These are phyloP conservation scores for Helicostylum pulchrum DNA, from an alignment of 192 early-diverging fungal species.

Conservation along the genomic window DNA sequence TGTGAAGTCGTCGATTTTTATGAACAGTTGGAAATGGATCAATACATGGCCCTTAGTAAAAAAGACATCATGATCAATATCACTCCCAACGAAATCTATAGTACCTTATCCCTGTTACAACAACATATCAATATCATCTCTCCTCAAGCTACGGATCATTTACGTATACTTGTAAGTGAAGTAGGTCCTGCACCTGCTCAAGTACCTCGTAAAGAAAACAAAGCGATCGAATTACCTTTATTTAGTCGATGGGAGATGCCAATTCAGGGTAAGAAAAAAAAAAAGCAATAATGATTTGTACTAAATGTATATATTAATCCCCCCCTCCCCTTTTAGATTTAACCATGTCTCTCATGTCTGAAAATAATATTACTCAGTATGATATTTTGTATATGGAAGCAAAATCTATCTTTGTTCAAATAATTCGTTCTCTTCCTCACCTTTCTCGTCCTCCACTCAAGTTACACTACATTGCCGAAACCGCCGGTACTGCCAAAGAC, in stretches of 20 bases:
- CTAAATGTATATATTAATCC: background rate
- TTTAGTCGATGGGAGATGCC: slow-evolving; percentile 81
- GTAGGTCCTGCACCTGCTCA: slow-evolving; percentile 70
- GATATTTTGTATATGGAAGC: slow-evolving; percentile 95
- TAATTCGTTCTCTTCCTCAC: slow-evolving; percentile 82
- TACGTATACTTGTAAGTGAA: slow-evolving; percentile 75
- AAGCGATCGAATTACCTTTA: slow-evolving; percentile 63
- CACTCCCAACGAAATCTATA: slow-evolving; percentile 92
- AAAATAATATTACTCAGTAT: slow-evolving; percentile 83
- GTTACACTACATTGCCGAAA: slow-evolving; percentile 70
- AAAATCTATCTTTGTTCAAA: slow-evolving; percentile 88
- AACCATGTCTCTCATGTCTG: slow-evolving; percentile 64
- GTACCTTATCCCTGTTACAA: slow-evolving; percentile 78
- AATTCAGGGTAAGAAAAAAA: slow-evolving; percentile 55
- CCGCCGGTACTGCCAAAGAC: slow-evolving; percentile 83
- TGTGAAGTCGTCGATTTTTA: slow-evolving; percentile 94
- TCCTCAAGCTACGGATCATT: slow-evolving; percentile 72
- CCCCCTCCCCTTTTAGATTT: slow-evolving; percentile 35
- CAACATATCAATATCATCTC: slow-evolving; percentile 79
- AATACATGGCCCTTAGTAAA: slow-evolving; percentile 92
- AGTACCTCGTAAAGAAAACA: slow-evolving; percentile 77
- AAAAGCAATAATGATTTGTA: background rate
- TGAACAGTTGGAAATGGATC: slow-evolving; percentile 95
- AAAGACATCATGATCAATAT: slow-evolving; percentile 88
- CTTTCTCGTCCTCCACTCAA: slow-evolving; percentile 56